Evolutionary conservation across 805 yeast species (phyloP).

Genomic region (Schwanniomyces pseudopolymorphus): DNA sequence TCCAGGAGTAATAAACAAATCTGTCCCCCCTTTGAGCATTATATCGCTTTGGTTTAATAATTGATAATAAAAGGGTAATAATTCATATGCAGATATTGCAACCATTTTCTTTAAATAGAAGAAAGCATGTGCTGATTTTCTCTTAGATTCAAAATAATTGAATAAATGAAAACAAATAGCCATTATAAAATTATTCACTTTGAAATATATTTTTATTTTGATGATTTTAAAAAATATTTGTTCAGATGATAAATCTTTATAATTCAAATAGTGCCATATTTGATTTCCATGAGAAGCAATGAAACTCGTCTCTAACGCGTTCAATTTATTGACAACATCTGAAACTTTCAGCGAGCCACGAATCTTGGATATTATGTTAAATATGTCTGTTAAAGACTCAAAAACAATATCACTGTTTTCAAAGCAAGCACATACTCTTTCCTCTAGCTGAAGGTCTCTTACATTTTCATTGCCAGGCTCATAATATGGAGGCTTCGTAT

Average conservation of each 20-base stretch:
- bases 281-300: conserved; percentile 4
- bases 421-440: conserved; percentile 17
- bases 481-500: conserved; percentile 19
- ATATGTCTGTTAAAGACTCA: conserved; percentile 10
- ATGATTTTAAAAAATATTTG: conserved; percentile 4
- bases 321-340: conserved; percentile 12
- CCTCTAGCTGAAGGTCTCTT: conserved; percentile 29
- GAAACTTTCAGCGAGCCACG: conserved; percentile 13
- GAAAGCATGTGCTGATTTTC: conserved; percentile 20
- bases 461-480: conserved; percentile 30
- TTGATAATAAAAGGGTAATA: conserved; percentile 19
- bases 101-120: conserved; percentile 27
- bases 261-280: conserved; percentile 1
- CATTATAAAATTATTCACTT: conserved; percentile 16
- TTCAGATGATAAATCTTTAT: neutral
- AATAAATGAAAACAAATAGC: conserved; percentile 24
- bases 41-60: conserved; percentile 9
- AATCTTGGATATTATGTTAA: conserved; percentile 15
- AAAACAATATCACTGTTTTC: conserved; percentile 9
- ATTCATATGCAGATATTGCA: conserved; percentile 14
- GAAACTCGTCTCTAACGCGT: conserved; percentile 11
- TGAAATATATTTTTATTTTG: conserved; percentile 19
- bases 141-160: conserved; percentile 24
- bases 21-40: conserved; percentile 14
- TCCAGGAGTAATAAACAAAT: conserved; percentile 17